Conservation (phyloP, 805 yeast species). For the Deakozyma indianensis region DNA sequence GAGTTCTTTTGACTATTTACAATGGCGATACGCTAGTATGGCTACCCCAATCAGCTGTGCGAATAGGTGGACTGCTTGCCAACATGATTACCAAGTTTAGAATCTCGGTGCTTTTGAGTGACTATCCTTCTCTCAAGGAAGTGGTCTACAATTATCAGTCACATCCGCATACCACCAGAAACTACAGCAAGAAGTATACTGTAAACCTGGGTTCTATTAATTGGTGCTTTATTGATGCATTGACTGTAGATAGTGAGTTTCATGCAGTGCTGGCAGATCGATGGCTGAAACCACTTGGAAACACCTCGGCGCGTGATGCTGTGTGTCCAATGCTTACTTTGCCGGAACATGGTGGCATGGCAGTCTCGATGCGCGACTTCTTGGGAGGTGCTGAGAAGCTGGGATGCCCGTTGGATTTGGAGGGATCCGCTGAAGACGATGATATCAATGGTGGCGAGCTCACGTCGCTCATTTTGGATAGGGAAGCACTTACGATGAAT, state of each 20-base stretch:
- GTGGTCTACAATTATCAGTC: constrained; percentile 89
- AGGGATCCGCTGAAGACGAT: constrained; percentile 22
- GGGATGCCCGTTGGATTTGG: constrained; percentile 32
- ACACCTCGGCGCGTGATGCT: constrained; percentile 55
- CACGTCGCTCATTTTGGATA: constrained; percentile 58
- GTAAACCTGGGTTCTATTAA: constrained; percentile 68
- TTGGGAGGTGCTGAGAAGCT: constrained; percentile 53
- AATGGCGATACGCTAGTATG: constrained; percentile 73
- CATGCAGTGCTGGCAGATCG: constrained; percentile 77
- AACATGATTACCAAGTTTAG: constrained; percentile 54
- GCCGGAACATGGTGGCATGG: constrained; percentile 93
- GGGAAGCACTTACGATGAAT: constrained; percentile 57
- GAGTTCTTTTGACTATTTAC: constrained; percentile 66
- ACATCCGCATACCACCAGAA: constrained; percentile 71
- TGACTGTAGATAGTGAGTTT: constrained; percentile 86
- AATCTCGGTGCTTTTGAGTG: constrained; percentile 67
- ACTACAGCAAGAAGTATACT: constrained; percentile 56
- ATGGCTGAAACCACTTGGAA: constrained; percentile 84
- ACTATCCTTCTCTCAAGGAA: constrained; percentile 75
- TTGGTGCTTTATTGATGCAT: constrained; percentile 83
- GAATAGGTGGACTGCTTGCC: constrained; percentile 78
- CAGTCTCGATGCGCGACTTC: constrained; percentile 86
- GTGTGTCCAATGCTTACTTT: constrained; percentile 81
- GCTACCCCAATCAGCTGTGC: constrained; percentile 62
- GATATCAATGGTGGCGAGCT: constrained; percentile 29